These are phyloP conservation scores for Globisporangium recalcitrans DNA, from an alignment of 352 stramenopile species.

Conservation along the genomic window DNA sequence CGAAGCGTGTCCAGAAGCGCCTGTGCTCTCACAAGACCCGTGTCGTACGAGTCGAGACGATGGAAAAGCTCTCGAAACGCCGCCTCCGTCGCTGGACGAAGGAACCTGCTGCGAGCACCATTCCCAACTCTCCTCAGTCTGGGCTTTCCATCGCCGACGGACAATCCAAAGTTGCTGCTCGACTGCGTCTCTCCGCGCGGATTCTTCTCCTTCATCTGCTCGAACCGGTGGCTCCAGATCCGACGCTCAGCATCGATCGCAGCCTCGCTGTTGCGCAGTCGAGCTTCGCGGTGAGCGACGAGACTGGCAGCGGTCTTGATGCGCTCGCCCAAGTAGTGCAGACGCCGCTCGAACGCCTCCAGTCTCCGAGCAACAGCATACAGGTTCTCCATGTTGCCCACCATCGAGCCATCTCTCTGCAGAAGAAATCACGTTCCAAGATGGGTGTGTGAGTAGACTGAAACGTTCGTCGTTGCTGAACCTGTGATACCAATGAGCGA, in stretches of 20 bases:
- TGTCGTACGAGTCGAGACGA: constrained; percentile 55
- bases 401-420: constrained; percentile 33
- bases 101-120: constrained; percentile 21
- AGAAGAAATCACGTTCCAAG: no score
- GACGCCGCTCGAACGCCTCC: constrained; percentile 32
- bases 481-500: no score
- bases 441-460: no score
- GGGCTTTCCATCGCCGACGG: constrained; percentile 3
- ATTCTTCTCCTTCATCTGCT: constrained; percentile 19
- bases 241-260: constrained; percentile 42
- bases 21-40: constrained; percentile 35
- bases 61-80: constrained; percentile 61
- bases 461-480: no score
- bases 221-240: constrained; percentile 28
- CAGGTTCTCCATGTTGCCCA: constrained; percentile 44
- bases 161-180: not conserved
- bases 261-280: constrained; percentile 61
- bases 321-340: constrained; percentile 34
- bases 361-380: constrained; percentile 25
- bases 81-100: constrained; percentile 46
- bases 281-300: constrained; percentile 44
- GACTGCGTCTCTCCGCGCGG: not conserved
- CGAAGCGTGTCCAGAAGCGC: constrained; percentile 36
- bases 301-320: constrained; percentile 36
- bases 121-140: not conserved